Conservation (phyloP, 176 grass and related monocot genomes). For the Eleusine indica region DNA sequence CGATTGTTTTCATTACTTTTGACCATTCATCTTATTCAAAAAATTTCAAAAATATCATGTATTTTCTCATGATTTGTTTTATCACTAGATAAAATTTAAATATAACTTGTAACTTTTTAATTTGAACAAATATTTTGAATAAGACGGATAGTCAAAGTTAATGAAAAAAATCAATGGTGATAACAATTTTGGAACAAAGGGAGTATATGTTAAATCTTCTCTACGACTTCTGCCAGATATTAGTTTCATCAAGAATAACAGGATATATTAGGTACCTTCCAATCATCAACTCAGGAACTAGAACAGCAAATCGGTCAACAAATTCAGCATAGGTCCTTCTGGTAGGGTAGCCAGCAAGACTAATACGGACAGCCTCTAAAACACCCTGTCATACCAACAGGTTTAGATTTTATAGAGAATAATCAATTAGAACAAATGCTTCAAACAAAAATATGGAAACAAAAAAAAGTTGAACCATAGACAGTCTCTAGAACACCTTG, state of each 20-base stretch:
- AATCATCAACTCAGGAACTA: conserved; percentile 70
- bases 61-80: too few species aligned
- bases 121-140: too few species aligned
- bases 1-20: too few species aligned
- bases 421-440: conserved; percentile 4
- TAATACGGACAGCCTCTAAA: conserved; percentile 97
- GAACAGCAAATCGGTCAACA: conserved; percentile 92
- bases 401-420: conserved; percentile 37
- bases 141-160: too few species aligned
- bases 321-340: conserved; percentile 96
- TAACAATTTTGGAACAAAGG: too few species aligned
- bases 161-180: too few species aligned
- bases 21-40: too few species aligned
- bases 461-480: conserved; percentile 10
- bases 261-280: conserved; percentile 59
- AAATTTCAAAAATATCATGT: too few species aligned
- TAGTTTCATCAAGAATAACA: conserved; percentile 8
- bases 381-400: conserved; percentile 74
- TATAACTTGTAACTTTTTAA: too few species aligned
- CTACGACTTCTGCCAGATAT: neutral
- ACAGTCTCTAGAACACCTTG: conserved; percentile 72
- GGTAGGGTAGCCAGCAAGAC: conserved; percentile 99
- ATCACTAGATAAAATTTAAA: too few species aligned
- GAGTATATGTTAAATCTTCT: neutral
- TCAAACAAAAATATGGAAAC: conserved; percentile 15